Percentiles rank a stretch among this genome's conserved stretches.
phyloP scores from a whole-genome alignment of 2,329 filamentous ascomycete genomes.

The Macrophomina tecta region DNA sequence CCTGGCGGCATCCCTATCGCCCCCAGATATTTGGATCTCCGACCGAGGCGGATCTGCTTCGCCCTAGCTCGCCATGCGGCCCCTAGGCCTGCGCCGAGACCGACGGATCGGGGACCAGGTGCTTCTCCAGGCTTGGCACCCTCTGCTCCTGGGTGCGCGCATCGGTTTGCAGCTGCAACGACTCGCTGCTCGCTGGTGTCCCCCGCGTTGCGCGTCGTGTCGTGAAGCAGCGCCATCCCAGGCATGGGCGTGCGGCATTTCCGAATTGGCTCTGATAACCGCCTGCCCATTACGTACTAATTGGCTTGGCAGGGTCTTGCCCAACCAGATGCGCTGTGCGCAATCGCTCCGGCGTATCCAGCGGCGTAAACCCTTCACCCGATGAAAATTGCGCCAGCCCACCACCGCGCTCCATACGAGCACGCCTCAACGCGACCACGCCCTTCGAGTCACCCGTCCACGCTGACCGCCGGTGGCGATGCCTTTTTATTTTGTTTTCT shows the following conservation, averaged over 20 bases:
- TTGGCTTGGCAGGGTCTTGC: slow-evolving; percentile 22
- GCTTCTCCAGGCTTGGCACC: slow-evolving; percentile 20
- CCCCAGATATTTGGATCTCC: slow-evolving; percentile 26
- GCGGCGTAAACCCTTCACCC: slow-evolving; percentile 14
- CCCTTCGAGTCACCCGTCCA: background rate
- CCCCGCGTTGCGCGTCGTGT: background rate
- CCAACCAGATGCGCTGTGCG: slow-evolving; percentile 8
- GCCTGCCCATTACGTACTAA: slow-evolving; percentile 25
- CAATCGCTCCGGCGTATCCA: slow-evolving; percentile 25
- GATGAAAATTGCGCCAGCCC: slow-evolving; percentile 22
- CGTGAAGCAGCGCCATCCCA: slow-evolving; percentile 8
- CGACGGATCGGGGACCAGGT: slow-evolving; percentile 17
- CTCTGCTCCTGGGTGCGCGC: slow-evolving; percentile 2
- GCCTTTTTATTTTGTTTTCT: background rate
- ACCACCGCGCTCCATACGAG: background rate
- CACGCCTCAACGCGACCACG: background rate
- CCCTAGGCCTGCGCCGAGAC: slow-evolving; percentile 15
- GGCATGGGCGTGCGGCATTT: slow-evolving; percentile 9
- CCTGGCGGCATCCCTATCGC: slow-evolving; percentile 1
- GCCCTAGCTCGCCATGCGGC: slow-evolving; percentile 9
- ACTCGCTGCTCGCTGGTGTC: background rate
- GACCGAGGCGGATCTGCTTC: slow-evolving; percentile 18
- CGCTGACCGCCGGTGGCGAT: background rate
- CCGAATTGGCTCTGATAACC: slow-evolving; percentile 20
- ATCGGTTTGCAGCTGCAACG: background rate